Percentiles rank a stretch among this genome's conserved stretches.
Evolutionary conservation across 768 basidiomycete genomes (phyloP).

Genomic region (Tricholoma sp.): DNA sequence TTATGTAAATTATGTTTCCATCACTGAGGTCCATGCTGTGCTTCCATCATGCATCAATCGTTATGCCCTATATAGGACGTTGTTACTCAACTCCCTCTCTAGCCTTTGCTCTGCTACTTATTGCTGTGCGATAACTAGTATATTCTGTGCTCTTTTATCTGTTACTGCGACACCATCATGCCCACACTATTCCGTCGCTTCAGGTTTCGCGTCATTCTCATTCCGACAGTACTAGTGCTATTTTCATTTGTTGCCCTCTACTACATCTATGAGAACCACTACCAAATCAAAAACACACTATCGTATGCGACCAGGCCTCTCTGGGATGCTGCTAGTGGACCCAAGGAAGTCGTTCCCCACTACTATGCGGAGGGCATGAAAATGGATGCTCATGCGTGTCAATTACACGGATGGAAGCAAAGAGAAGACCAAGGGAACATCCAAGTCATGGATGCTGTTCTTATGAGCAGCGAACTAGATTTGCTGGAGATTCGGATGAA

Average conservation of each 20-base stretch:
- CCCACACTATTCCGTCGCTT: conserved; percentile 21
- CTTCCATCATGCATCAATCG: background rate
- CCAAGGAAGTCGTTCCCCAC: conserved; percentile 43
- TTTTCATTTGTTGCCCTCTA: conserved; percentile 28
- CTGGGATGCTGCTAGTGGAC: conserved; percentile 53
- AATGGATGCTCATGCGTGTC: conserved; percentile 39
- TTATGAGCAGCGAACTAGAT: conserved; percentile 63
- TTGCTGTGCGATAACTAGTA: conserved; percentile 17
- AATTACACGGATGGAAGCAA: conserved; percentile 50
- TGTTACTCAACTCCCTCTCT: background rate
- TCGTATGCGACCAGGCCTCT: conserved; percentile 55
- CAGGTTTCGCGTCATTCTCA: conserved; percentile 24
- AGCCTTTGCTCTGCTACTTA: conserved; percentile 16
- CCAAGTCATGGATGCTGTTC: conserved; percentile 50
- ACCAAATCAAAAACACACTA: conserved; percentile 46
- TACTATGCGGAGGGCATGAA: conserved; percentile 51
- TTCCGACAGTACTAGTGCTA: conserved; percentile 29
- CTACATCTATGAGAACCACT: conserved; percentile 34
- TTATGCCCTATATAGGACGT: background rate
- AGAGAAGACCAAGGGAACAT: conserved; percentile 28
- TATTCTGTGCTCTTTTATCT: background rate
- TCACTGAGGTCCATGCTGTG: background rate
- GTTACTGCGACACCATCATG: conserved; percentile 8
- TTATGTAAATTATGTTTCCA: background rate
- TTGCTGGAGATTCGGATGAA: conserved; percentile 58